Evolutionary conservation across 352 stramenopile genomes (phyloP).

Genomic region (Phytophthora hibernalis): DNA sequence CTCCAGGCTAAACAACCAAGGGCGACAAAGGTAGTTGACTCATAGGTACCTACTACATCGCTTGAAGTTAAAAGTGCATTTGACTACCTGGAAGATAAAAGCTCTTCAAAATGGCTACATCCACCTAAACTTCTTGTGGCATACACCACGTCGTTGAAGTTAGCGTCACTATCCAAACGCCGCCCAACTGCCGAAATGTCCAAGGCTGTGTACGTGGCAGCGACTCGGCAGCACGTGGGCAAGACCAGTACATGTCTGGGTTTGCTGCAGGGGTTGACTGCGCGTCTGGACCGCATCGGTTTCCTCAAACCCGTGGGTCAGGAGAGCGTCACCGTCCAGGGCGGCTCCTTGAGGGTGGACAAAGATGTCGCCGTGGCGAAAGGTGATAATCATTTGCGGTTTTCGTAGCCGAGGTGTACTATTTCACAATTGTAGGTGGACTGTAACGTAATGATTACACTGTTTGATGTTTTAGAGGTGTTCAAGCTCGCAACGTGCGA

Average conservation of each 20-base stretch:
- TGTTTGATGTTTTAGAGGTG: constrained; percentile 73
- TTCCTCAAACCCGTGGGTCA: constrained; percentile 98
- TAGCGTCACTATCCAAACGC: constrained; percentile 9
- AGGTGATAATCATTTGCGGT: constrained; percentile 55
- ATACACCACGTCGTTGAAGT: constrained; percentile 18
- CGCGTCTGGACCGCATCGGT: constrained; percentile 86
- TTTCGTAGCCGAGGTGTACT: not conserved
- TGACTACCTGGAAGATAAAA: too few relatives aligned
- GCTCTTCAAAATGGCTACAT: not conserved
- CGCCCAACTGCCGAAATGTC: not conserved
- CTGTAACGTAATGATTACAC: constrained; percentile 18
- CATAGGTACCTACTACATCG: not conserved
- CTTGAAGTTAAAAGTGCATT: constrained; percentile 2
- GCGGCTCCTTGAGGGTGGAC: constrained; percentile 85
- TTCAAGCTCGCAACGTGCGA: constrained; percentile 93
- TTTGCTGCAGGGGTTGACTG: constrained; percentile 93
- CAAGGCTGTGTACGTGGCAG: constrained; percentile 82
- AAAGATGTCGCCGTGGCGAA: constrained; percentile 91
- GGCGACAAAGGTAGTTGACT: not conserved
- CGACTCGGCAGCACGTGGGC: constrained; percentile 89
- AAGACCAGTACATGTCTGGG: constrained; percentile 96
- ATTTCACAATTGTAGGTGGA: constrained; percentile 4
- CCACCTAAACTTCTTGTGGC: constrained; percentile 7
- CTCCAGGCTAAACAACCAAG: constrained; percentile 1
- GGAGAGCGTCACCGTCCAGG: constrained; percentile 83